These are phyloP conservation scores for Alloascoidea hylecoeti DNA, from an alignment of 805 yeast genomes.

Conservation along the genomic window DNA sequence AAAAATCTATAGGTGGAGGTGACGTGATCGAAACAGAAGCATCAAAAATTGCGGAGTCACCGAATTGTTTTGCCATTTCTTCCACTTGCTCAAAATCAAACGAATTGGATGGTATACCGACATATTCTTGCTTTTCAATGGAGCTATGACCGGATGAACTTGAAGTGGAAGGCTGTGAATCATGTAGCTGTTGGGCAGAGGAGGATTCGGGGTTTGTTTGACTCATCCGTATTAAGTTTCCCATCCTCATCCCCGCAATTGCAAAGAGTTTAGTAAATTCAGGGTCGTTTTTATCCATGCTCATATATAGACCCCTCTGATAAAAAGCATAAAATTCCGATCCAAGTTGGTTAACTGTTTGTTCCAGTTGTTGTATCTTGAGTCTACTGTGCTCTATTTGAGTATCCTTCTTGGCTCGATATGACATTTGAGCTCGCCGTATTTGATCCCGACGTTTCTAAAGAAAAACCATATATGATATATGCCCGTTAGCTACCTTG, in stretches of 20 bases:
- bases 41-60: too few species aligned
- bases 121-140: too few species aligned
- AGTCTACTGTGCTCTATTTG: not conserved
- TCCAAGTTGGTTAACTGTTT: not conserved
- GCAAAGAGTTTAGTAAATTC: not conserved
- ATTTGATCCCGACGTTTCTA: not conserved
- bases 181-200: too few species aligned
- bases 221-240: not conserved
- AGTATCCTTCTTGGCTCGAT: not conserved
- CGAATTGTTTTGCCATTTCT: too few species aligned
- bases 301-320: not conserved
- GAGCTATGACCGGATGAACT: too few species aligned
- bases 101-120: too few species aligned
- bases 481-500: too few species aligned
- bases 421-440: not conserved
- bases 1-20: too few species aligned
- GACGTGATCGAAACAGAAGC: too few species aligned
- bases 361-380: not conserved
- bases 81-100: too few species aligned
- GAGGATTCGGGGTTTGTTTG: not conserved
- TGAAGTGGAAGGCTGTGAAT: too few species aligned
- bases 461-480: too few species aligned
- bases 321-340: not conserved
- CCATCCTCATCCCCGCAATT: slow-evolving; percentile 1
- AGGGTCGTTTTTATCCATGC: not conserved